Evolutionary conservation across 495 filamentous ascomycete genomes (phyloP).

Genomic region (Monascus purpureus): DNA sequence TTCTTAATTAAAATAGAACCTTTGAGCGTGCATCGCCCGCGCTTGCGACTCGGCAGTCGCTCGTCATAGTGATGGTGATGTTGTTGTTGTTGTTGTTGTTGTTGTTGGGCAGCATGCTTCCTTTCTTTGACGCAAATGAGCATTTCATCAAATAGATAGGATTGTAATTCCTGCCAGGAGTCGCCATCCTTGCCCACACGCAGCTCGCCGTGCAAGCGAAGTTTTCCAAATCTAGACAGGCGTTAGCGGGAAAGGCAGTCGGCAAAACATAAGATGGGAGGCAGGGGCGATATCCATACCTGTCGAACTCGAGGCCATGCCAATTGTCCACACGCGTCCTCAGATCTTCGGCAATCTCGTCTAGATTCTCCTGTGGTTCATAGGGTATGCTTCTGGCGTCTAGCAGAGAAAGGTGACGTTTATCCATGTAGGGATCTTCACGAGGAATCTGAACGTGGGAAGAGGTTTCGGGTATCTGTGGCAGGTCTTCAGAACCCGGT

Average conservation of each 20-base stretch:
- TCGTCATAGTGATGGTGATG: slow-evolving; percentile 44
- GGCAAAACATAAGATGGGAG: too few species aligned
- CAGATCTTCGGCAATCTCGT: slow-evolving; percentile 77
- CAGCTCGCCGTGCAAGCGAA: slow-evolving; percentile 81
- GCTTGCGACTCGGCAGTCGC: slow-evolving; percentile 42
- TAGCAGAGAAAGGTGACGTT: slow-evolving; percentile 18
- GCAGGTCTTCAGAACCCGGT: slow-evolving; percentile 71
- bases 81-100: too few species aligned
- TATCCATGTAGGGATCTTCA: slow-evolving; percentile 23
- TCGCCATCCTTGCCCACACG: slow-evolving; percentile 92
- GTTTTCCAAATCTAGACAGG: slow-evolving; percentile 66
- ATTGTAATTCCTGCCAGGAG: slow-evolving; percentile 97
- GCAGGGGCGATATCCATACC: slow-evolving; percentile 40
- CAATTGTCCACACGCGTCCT: slow-evolving; percentile 87
- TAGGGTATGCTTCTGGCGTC: slow-evolving; percentile 18
- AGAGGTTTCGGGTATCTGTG: slow-evolving; percentile 40
- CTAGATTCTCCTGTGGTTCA: slow-evolving; percentile 52
- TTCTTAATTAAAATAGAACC: slow-evolving; percentile 98
- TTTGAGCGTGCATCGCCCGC: slow-evolving; percentile 76
- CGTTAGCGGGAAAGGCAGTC: slow-evolving; percentile 6
- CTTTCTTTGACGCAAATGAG: slow-evolving; percentile 99
- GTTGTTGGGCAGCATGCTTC: slow-evolving; percentile 50
- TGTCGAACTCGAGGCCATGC: slow-evolving; percentile 92
- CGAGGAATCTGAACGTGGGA: slow-evolving; percentile 28
- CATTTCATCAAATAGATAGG: slow-evolving; percentile 96